These are phyloP conservation scores for Mycosphaerella sp. DNA, from an alignment of 2,329 filamentous ascomycete species.

Conservation along the genomic window DNA sequence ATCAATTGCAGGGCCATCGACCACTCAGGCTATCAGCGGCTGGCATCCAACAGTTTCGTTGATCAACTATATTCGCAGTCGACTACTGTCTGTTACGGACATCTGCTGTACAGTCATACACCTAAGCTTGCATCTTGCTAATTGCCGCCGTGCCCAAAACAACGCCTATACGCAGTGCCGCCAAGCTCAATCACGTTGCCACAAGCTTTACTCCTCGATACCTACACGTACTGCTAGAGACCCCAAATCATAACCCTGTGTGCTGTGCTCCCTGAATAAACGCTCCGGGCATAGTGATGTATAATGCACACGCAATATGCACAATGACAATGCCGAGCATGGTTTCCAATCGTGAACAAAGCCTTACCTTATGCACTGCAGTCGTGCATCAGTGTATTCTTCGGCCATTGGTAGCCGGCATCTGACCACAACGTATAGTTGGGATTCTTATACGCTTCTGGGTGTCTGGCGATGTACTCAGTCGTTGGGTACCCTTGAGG, in stretches of 20 bases:
- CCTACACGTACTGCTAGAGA: neutral
- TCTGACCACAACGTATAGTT: slow-evolving; percentile 46
- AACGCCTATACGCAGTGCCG: neutral
- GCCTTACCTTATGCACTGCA: slow-evolving; percentile 30
- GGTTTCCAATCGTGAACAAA: slow-evolving; percentile 10
- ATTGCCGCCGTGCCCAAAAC: neutral
- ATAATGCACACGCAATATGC: slow-evolving; percentile 2
- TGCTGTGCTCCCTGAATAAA: slow-evolving; percentile 1
- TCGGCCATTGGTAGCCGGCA: slow-evolving; percentile 38
- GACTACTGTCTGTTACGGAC: neutral
- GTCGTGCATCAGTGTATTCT: slow-evolving; percentile 41
- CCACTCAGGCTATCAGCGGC: too few relatives aligned
- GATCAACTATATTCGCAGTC: neutral
- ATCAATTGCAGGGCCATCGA: too few relatives aligned
- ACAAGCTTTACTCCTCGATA: neutral
- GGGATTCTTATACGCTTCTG: slow-evolving; percentile 44
- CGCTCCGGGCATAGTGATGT: slow-evolving; percentile 3
- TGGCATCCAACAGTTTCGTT: too few relatives aligned
- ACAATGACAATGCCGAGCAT: slow-evolving; percentile 7
- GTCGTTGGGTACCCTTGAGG: slow-evolving; percentile 50
- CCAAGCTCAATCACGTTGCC: slow-evolving; percentile 2
- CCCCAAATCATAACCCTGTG: neutral
- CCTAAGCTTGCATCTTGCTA: neutral
- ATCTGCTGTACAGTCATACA: slow-evolving; percentile 1
- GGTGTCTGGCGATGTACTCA: slow-evolving; percentile 45